phyloP scores from a whole-genome alignment of 2,329 filamentous ascomycete species.

The Pyrenophora teres region DNA sequence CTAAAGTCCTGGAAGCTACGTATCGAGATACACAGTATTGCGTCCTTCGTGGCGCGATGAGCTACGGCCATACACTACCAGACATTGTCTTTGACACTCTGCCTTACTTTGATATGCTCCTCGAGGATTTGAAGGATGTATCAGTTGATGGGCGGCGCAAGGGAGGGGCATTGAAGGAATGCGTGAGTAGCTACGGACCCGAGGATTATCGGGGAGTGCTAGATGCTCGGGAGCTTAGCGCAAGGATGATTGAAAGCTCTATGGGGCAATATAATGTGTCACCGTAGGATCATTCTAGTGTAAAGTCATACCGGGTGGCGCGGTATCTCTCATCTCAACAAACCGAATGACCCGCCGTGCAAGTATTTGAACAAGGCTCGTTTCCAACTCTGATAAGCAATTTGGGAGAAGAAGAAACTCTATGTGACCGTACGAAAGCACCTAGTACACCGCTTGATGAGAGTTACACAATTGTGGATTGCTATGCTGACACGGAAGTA shows the following conservation, averaged over 20 bases:
- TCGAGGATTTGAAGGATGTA: constrained; percentile 26
- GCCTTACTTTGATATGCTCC: constrained; percentile 36
- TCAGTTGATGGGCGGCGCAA: constrained; percentile 23
- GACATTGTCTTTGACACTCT: constrained; percentile 40
- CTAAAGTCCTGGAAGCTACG: constrained; percentile 42
- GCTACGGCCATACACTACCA: constrained; percentile 69
- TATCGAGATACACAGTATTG: constrained; percentile 71
- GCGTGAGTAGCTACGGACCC: constrained; percentile 46
- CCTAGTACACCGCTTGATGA: too few species aligned
- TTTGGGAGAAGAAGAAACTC: too few species aligned
- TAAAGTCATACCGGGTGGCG: too few species aligned
- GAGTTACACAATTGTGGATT: too few species aligned
- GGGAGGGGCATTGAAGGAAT: constrained; percentile 22
- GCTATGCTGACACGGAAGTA: too few species aligned
- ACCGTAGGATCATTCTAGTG: too few species aligned
- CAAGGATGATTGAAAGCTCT: background rate
- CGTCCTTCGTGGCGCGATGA: constrained; percentile 71
- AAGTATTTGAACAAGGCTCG: too few species aligned
- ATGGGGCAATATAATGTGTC: too few species aligned
- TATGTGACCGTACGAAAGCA: too few species aligned
- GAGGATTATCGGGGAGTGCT: constrained; percentile 62
- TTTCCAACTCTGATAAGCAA: too few species aligned
- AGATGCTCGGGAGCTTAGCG: constrained; percentile 55
- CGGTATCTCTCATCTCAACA: too few species aligned
- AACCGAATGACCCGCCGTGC: too few species aligned